Percentiles rank a stretch among this genome's conserved stretches.
Conservation (phyloP, 768 basidiomycete genomes). For the Xerocomellus intermedius region DNA sequence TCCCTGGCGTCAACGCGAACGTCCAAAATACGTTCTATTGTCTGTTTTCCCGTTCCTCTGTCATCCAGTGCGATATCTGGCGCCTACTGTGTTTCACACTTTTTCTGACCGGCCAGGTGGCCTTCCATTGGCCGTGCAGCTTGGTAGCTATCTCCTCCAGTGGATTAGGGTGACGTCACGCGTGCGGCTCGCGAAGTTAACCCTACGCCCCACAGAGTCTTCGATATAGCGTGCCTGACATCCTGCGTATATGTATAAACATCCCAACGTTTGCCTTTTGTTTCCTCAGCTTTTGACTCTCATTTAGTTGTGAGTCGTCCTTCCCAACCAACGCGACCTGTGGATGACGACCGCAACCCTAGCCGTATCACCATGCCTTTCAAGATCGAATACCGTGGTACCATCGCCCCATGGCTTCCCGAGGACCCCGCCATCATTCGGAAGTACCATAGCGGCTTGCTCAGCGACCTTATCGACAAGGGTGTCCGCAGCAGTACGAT, state of each 20-base stretch:
- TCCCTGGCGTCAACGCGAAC: too few relatives aligned
- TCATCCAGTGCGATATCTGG: too few relatives aligned
- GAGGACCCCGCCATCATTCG: constrained; percentile 7
- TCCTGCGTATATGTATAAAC: constrained; percentile 3
- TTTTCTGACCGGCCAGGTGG: too few relatives aligned
- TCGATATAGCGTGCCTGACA: too few relatives aligned
- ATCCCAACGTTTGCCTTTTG: not conserved
- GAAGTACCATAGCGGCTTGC: constrained; percentile 21
- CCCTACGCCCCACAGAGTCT: too few relatives aligned
- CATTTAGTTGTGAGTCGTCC: not conserved
- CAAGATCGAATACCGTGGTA: constrained; percentile 19
- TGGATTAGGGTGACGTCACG: too few relatives aligned
- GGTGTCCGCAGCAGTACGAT: constrained; percentile 11
- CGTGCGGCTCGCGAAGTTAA: too few relatives aligned
- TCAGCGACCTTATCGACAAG: constrained; percentile 23
- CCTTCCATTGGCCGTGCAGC: too few relatives aligned
- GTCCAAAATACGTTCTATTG: too few relatives aligned
- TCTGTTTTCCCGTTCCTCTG: too few relatives aligned
- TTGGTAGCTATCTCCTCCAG: too few relatives aligned
- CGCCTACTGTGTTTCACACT: too few relatives aligned
- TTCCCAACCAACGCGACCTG: not conserved
- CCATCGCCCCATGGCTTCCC: constrained; percentile 20
- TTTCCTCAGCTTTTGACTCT: not conserved
- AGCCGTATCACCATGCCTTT: constrained; percentile 15
- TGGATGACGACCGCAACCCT: not conserved